phyloP scores from a whole-genome alignment of 805 yeast genomes.

The Ogataea allantospora region DNA sequence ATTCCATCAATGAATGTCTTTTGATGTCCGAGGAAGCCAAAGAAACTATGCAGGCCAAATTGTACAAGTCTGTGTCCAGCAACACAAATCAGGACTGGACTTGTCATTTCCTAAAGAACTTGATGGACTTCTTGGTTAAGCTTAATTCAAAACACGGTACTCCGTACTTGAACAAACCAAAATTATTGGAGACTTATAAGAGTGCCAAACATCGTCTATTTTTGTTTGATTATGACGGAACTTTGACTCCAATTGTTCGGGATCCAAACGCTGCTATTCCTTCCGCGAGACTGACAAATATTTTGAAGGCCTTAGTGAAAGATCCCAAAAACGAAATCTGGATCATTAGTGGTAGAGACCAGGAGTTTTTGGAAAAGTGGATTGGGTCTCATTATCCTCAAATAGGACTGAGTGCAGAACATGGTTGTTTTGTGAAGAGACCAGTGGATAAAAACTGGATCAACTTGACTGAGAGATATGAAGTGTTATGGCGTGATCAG shows the following conservation, averaged over 20 bases:
- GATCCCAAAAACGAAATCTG: conserved; percentile 88
- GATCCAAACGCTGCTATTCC: conserved; percentile 99
- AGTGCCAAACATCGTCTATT: conserved; percentile 69
- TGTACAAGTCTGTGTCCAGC: conserved; percentile 62
- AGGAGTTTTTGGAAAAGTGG: conserved; percentile 84
- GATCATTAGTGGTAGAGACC: conserved; percentile 96
- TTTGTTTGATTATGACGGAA: conserved; percentile 95
- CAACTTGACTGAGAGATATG: conserved; percentile 75
- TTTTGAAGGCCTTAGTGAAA: conserved; percentile 56
- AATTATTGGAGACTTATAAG: conserved; percentile 57
- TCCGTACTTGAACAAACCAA: conserved; percentile 78
- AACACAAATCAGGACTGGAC: conserved; percentile 86
- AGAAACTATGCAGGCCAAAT: conserved; percentile 44
- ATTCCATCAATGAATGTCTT: conserved; percentile 70
- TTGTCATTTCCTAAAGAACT: conserved; percentile 50
- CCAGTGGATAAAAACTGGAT: conserved; percentile 70
- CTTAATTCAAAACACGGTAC: conserved; percentile 52
- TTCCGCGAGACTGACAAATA: conserved; percentile 61
- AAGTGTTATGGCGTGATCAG: conserved; percentile 92
- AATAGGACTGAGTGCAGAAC: conserved; percentile 92
- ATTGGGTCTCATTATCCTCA: conserved; percentile 61
- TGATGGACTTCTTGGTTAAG: conserved; percentile 33
- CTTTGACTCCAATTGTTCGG: conserved; percentile 90
- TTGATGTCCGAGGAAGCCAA: conserved; percentile 49
- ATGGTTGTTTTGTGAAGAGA: conserved; percentile 90